A percentile compares a stretch with the other conserved stretches of the same genome.
These are phyloP conservation scores for Claviceps spartinae DNA, from an alignment of 2,329 filamentous ascomycete genomes.

Conservation along the genomic window DNA sequence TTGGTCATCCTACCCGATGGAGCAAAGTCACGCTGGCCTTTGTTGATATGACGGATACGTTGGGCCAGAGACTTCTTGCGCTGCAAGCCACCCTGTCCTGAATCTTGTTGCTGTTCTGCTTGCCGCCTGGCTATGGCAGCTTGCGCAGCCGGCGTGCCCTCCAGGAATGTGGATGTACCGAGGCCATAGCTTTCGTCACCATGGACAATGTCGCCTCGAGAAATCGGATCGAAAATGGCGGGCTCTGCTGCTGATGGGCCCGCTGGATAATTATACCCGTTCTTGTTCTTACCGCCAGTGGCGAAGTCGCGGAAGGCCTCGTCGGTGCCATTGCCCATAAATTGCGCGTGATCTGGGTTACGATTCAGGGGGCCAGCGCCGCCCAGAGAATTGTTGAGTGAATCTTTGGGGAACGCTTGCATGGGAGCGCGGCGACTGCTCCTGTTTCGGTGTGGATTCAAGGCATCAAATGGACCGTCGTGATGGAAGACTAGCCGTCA, in stretches of 20 bases:
- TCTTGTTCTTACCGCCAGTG: constrained; percentile 21
- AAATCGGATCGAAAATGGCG: constrained; percentile 53
- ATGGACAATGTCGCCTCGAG: constrained; percentile 60
- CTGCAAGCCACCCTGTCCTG: constrained; percentile 48
- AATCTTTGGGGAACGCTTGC: constrained; percentile 89
- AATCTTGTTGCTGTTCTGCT: constrained; percentile 50
- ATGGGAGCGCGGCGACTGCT: constrained; percentile 77
- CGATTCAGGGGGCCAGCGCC: constrained; percentile 74
- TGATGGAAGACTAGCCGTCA: constrained; percentile 71
- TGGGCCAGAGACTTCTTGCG: constrained; percentile 94
- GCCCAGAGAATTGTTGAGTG: constrained; percentile 81
- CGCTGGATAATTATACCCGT: constrained; percentile 9
- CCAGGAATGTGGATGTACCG: constrained; percentile 89
- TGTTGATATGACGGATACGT: constrained; percentile 74
- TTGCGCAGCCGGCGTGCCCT: constrained; percentile 78
- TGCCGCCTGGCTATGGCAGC: constrained; percentile 65
- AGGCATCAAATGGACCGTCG: constrained; percentile 92
- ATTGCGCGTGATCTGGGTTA: constrained; percentile 71
- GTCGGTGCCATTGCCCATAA: constrained; percentile 66
- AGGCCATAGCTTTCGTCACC: constrained; percentile 73
- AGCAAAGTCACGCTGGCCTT: constrained; percentile 46
- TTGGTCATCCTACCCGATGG: constrained; percentile 46
- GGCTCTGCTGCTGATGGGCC: constrained; percentile 23
- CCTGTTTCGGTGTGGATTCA: constrained; percentile 86
- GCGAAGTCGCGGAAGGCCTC: constrained; percentile 79